Conservation (phyloP, 148 eudicot genomes). For the Beta vulgaris region DNA sequence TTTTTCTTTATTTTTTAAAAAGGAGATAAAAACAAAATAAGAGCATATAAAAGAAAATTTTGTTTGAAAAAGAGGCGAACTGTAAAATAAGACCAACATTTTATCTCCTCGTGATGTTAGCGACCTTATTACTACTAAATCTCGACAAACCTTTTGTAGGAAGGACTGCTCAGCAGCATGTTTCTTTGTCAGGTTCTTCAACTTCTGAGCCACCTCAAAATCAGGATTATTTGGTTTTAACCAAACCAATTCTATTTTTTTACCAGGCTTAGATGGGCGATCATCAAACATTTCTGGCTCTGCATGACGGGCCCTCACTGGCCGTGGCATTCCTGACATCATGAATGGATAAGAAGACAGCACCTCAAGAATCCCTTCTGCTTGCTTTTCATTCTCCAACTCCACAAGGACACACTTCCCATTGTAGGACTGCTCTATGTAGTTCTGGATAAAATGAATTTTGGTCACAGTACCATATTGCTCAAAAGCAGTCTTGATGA, state of each 20-base stretch:
- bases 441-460: constrained; percentile 51
- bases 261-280: constrained; percentile 66
- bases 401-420: constrained; percentile 65
- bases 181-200: constrained; percentile 42
- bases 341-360: constrained; percentile 51
- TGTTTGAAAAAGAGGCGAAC: background rate
- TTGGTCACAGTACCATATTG: constrained; percentile 59
- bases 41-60: too few relatives aligned
- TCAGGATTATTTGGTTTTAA: constrained; percentile 56
- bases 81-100: background rate
- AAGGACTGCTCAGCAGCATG: constrained; percentile 54
- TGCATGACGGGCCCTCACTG: constrained; percentile 61
- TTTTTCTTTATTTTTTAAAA: background rate
- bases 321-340: constrained; percentile 92
- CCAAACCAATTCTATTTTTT: constrained; percentile 51
- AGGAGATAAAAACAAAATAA: too few relatives aligned
- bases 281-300: constrained; percentile 64
- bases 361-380: constrained; percentile 31
- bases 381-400: constrained; percentile 47
- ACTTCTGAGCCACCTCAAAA: constrained; percentile 52
- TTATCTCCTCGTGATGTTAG: background rate
- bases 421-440: constrained; percentile 31
- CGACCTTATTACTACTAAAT: background rate
- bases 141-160: constrained; percentile 43
- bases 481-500: constrained; percentile 54